These are phyloP conservation scores for Leccinum ponderosum DNA, from an alignment of 1,284 basidiomycete species.

Conservation along the genomic window DNA sequence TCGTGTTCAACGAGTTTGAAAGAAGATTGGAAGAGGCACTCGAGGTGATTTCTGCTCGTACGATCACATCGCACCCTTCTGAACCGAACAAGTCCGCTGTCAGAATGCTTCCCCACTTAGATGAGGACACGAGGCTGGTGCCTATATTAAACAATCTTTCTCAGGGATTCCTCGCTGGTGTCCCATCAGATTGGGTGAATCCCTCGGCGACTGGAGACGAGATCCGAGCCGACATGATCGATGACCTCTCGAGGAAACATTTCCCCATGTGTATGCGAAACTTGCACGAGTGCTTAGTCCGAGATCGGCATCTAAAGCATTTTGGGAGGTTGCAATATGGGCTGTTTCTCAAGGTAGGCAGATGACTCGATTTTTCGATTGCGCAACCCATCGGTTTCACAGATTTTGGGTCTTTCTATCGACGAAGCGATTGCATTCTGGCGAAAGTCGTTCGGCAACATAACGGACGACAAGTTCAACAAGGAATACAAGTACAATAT, in stretches of 20 bases:
- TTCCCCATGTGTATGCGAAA: conserved; percentile 97
- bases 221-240: conserved; percentile 93
- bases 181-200: conserved; percentile 78
- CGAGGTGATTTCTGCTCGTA: conserved; percentile 54
- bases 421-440: conserved; percentile 96
- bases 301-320: conserved; percentile 90
- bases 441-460: conserved; percentile 81
- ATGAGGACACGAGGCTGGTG: conserved; percentile 91
- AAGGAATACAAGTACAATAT: conserved; percentile 99
- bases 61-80: neutral
- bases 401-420: conserved; percentile 92
- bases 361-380: neutral
- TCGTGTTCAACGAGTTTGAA: conserved; percentile 90
- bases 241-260: conserved; percentile 84
- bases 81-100: conserved; percentile 69
- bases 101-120: conserved; percentile 87
- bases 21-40: conserved; percentile 75
- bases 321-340: conserved; percentile 92
- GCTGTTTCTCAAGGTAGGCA: conserved; percentile 87
- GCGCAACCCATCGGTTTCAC: conserved; percentile 1
- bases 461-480: conserved; percentile 95
- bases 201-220: conserved; percentile 58
- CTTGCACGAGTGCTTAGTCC: conserved; percentile 78
- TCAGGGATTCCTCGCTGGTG: conserved; percentile 91
- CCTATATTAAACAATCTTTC: conserved; percentile 94